Percentiles rank a stretch among this genome's conserved stretches.
phyloP scores from a whole-genome alignment of 257 asterid species.

The Nicotiana obtusifolia region DNA sequence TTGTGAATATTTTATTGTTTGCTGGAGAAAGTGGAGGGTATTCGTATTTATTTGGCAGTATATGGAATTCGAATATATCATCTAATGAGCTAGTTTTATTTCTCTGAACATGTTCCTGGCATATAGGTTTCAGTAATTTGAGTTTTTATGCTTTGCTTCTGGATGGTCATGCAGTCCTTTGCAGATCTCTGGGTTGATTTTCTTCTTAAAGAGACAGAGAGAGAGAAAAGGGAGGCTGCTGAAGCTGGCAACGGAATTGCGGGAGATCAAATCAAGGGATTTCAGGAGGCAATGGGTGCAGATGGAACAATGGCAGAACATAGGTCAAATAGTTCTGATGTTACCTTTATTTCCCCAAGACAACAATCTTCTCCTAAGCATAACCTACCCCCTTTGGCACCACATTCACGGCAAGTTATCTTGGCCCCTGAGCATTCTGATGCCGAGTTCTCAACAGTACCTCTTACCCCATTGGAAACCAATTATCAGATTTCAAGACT shows the following conservation, averaged over 20 bases:
- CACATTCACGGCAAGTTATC: conserved; percentile 35
- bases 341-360: conserved; percentile 20
- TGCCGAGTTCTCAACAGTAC: conserved; percentile 87
- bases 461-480: conserved; percentile 64
- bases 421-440: conserved; percentile 42
- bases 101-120: background rate
- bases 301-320: conserved; percentile 29
- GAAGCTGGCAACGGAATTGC: conserved; percentile 29
- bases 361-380: conserved; percentile 37
- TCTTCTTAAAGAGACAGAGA: conserved; percentile 79
- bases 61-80: background rate
- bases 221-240: conserved; percentile 58
- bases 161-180: conserved; percentile 56
- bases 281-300: conserved; percentile 17
- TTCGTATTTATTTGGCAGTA: background rate
- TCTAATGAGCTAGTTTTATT: background rate
- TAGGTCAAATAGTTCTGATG: conserved; percentile 13
- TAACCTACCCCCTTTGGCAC: conserved; percentile 27
- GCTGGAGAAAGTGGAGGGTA: background rate
- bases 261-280: conserved; percentile 32
- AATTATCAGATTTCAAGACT: conserved; percentile 39
- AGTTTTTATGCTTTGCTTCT: background rate
- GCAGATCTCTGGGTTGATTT: conserved; percentile 99
- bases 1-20: background rate
- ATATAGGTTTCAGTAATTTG: background rate